Conservation (phyloP, 805 yeast species). For the Jamesozyma jinghongensis region DNA sequence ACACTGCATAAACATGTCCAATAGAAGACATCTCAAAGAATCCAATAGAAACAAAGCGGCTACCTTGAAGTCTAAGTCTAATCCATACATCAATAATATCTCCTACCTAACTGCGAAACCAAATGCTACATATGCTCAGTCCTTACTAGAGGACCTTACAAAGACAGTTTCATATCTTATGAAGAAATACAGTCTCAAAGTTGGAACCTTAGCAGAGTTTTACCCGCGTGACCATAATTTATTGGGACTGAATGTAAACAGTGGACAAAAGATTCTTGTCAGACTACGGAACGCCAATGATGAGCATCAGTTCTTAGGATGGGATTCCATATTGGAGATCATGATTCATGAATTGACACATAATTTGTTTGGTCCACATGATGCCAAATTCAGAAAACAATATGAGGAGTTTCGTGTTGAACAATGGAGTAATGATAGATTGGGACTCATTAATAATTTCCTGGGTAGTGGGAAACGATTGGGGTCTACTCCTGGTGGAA, state of each 20-base stretch:
- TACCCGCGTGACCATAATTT: conserved; percentile 58
- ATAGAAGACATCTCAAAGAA: background rate
- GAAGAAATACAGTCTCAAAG: conserved; percentile 55
- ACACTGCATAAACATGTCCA: too few relatives aligned
- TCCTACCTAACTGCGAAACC: conserved; percentile 7
- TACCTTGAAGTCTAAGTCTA: conserved; percentile 3
- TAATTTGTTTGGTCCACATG: conserved; percentile 73
- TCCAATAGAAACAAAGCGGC: background rate
- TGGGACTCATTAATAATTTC: conserved; percentile 24
- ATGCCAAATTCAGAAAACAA: conserved; percentile 54
- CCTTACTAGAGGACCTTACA: conserved; percentile 42
- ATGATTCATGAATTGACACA: conserved; percentile 86
- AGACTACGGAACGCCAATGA: conserved; percentile 56
- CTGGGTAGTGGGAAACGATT: conserved; percentile 22
- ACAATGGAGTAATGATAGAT: conserved; percentile 31
- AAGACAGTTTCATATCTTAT: conserved; percentile 69
- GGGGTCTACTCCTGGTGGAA: background rate
- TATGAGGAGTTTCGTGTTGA: conserved; percentile 53
- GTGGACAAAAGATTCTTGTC: conserved; percentile 63
- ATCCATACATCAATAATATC: conserved; percentile 7
- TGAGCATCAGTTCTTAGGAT: conserved; percentile 45
- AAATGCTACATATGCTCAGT: conserved; percentile 3
- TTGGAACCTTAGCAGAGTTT: conserved; percentile 68
- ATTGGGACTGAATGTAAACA: conserved; percentile 75
- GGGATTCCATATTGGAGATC: conserved; percentile 64